Percentiles rank a stretch among this genome's conserved stretches.
Conservation (phyloP, 192 early-diverging fungal species). For the Chytriomyces hyalinus region DNA sequence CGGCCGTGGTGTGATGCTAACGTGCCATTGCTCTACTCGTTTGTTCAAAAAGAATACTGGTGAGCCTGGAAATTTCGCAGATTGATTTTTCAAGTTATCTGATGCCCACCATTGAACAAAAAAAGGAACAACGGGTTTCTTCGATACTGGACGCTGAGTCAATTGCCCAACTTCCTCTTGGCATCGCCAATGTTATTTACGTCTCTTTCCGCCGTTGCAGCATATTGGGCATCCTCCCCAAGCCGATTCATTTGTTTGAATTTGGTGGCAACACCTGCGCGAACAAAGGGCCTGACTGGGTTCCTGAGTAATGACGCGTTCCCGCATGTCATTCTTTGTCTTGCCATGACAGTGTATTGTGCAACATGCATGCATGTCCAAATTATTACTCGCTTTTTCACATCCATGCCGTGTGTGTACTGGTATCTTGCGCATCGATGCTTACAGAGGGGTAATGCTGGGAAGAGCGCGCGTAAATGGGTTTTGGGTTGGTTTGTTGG, state of each 20-base stretch:
- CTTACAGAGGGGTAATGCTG: constrained; percentile 23
- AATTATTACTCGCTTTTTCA: constrained; percentile 85
- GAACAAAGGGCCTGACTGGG: constrained; percentile 11
- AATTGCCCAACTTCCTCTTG: constrained; percentile 91
- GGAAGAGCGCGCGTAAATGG: constrained; percentile 31
- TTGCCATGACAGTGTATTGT: constrained; percentile 63
- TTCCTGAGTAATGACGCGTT: constrained; percentile 40
- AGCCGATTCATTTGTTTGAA: constrained; percentile 56
- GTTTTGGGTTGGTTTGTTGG: constrained; percentile 72
- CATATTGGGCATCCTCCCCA: constrained; percentile 60
- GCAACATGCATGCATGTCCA: constrained; percentile 87
- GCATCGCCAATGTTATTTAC: constrained; percentile 78
- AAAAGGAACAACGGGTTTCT: constrained; percentile 85
- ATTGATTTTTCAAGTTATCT: constrained; percentile 15
- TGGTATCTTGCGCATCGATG: constrained; percentile 76
- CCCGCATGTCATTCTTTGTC: constrained; percentile 75
- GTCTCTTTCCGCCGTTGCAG: constrained; percentile 63
- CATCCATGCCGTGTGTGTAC: constrained; percentile 76
- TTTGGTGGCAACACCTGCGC: background rate
- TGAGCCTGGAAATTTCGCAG: constrained; percentile 39
- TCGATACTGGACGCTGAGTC: constrained; percentile 76
- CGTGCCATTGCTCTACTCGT: constrained; percentile 75
- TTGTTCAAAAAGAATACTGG: constrained; percentile 89
- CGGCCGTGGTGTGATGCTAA: constrained; percentile 72
- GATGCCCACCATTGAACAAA: background rate